These are phyloP conservation scores for Rugonectria rugulosa DNA, from an alignment of 2,329 filamentous ascomycete species.

Conservation along the genomic window DNA sequence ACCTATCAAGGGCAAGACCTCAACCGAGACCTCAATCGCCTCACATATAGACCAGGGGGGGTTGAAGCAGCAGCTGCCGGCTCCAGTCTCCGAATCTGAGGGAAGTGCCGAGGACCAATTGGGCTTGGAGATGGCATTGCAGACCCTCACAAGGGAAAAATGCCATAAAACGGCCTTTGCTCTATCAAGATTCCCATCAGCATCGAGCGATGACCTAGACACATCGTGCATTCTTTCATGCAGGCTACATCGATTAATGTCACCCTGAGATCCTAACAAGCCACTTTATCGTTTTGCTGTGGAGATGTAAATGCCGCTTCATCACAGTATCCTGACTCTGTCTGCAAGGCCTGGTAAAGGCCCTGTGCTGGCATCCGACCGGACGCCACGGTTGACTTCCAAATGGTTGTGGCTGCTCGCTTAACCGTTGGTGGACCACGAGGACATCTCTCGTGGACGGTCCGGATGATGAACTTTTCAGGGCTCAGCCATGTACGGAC, in stretches of 20 bases:
- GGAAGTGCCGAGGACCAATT: neutral
- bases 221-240: slow-evolving; percentile 16
- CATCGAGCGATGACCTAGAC: slow-evolving; percentile 6
- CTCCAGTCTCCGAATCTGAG: neutral
- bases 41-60: neutral
- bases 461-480: slow-evolving; percentile 5
- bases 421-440: slow-evolving; percentile 1
- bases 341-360: slow-evolving; percentile 5
- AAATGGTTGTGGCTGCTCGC: slow-evolving; percentile 4
- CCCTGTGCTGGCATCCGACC: slow-evolving; percentile 10
- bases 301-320: slow-evolving; percentile 12
- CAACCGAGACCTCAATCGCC: neutral
- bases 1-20: neutral
- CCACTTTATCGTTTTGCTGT: slow-evolving; percentile 2
- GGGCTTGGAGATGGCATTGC: neutral
- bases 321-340: slow-evolving; percentile 15
- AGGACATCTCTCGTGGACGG: slow-evolving; percentile 1
- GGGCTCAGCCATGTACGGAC: neutral
- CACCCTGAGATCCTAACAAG: slow-evolving; percentile 5
- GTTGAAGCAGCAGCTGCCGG: neutral
- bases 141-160: neutral
- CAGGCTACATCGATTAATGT: slow-evolving; percentile 14
- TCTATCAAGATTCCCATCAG: neutral
- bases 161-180: slow-evolving; percentile 10
- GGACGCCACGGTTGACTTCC: slow-evolving; percentile 2